Evolutionary conservation across 2,329 filamentous ascomycete genomes (phyloP).

Genomic region (Monilinia laxa): DNA sequence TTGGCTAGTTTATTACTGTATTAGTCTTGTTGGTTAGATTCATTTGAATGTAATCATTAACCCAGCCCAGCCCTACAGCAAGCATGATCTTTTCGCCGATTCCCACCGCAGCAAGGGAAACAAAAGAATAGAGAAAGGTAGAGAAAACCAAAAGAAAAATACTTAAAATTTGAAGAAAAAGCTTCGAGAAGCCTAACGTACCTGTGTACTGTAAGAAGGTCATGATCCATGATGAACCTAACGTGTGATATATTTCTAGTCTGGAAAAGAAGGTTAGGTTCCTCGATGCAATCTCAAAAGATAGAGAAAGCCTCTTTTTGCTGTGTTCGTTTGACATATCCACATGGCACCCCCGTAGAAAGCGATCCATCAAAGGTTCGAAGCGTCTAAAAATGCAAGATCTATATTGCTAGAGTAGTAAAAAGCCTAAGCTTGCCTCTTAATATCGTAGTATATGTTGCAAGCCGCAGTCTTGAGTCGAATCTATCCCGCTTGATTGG

Average conservation of each 20-base stretch:
- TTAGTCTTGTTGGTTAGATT: constrained; percentile 4
- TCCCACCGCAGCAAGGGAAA: neutral
- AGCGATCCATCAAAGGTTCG: constrained; percentile 1
- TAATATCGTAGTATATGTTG: constrained; percentile 28
- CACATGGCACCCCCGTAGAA: constrained; percentile 33
- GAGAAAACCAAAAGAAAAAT: too few species aligned
- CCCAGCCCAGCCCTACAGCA: constrained; percentile 16
- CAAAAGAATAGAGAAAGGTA: too few species aligned
- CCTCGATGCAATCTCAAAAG: constrained; percentile 3
- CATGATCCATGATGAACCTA: neutral
- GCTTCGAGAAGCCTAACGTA: constrained; percentile 24
- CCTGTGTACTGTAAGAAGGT: neutral
- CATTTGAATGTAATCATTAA: neutral
- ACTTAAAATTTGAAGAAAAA: constrained; percentile 1
- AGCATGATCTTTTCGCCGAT: constrained; percentile 11
- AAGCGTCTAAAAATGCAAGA: constrained; percentile 14
- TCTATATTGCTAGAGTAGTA: neutral
- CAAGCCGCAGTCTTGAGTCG: constrained; percentile 37
- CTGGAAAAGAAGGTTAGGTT: constrained; percentile 1
- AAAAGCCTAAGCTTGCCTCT: constrained; percentile 15
- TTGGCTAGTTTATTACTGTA: neutral
- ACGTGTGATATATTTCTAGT: neutral
- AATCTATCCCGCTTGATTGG: constrained; percentile 31
- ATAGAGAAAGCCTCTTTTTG: constrained; percentile 10
- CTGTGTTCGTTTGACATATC: constrained; percentile 12